Base-by-base conservation (phyloP, 148 eudicot species). In the Fagopyrum tataricum region DNA sequence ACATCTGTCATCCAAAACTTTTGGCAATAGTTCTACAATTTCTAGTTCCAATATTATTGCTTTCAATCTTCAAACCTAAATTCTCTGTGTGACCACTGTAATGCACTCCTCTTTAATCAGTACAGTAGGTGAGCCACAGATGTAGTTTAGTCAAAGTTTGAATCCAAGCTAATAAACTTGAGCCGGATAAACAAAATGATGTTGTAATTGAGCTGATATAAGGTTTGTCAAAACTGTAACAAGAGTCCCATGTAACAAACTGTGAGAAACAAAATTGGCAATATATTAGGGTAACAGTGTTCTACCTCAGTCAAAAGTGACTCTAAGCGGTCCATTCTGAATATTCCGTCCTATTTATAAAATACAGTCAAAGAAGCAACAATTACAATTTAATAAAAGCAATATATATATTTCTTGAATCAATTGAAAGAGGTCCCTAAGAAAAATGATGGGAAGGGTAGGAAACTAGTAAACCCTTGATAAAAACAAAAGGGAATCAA, bases 271-370 rank as follows among this genome's bases (percentile, higher is more conserved):
- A 64, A 37, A 31, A 37, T 13, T 31, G 2, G 13, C 37, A 15
- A 8, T 64, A 37, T 14, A 24, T 21, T 26, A 61, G 69, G 43
- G 44, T 71, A 49, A 79, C 74, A 37, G n/a, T 52, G 79, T 78
- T 77, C 52, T 70, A 94, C 98, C 96, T 94, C 97, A 73, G 84
- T 67, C 61, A 91, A 72, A 42, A 94, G 87, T 51, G 98, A 89
- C 81, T 94, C 96, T 59, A 94, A 82, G 58, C 97, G 97, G 53
- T 94, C 98, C 73, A 90, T 84, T 78, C 85, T 84, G 88, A 94
- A 94, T 42, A 87, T 81, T 41, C 97, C 98, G 67, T 90, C 96
- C 98, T 94, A 76, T 76, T 42, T 43, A 46, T 7, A 59, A 56
- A 1, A 64, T 9, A 72, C 18, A 73, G 68, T 41, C 69, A 44